Base-by-base conservation (phyloP, 2,329 filamentous ascomycete genomes). In the Aspergillus viridinutans region DNA sequence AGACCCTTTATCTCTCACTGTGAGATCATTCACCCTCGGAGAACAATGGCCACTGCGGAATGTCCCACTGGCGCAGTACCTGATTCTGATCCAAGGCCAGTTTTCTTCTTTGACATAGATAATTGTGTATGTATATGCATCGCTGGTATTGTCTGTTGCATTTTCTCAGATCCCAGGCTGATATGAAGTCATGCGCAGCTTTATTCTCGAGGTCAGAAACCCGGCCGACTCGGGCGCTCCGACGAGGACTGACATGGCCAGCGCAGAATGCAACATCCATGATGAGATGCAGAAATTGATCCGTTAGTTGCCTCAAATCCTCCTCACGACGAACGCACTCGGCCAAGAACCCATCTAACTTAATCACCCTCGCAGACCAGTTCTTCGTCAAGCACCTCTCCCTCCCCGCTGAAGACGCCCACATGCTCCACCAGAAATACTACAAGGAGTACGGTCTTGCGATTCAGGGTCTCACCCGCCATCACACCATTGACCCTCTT, bases 391-490 rank as follows among this genome's bases (percentile, higher is more conserved):
- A 75, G 53, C 91, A 97, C 72, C 84, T 97, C 3, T 83, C 86
- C 23, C 79, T 97, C 2, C 81, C 84, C 1, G 80, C 81, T 64
- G 82, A 90, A 54, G 93, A 97, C 58, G 94, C 94, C n/a, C 85
- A 85, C 58, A 83, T 87, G 67, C 84, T 99, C 26, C 94, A 97
- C 75, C 82, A 86, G 73, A 90, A 92, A 67, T 99, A 99, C 79
- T 99, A 97, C 79, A 88, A 87, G 68, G 92, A 90, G 73, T 99
- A 99, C 72, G 94, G 95, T 29, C 85, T 99, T n/a, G 94, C 94
- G 29, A 95, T 99, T 62, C 92, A 97, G 77, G 94, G 94, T 1
- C 83, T 99, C 1, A 90, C 96, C 40, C 87, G 91, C 9, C 90
- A 97, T 75, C 94, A 99, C 78, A 87, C 96, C 74, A 96, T 99